Evolutionary conservation across 1,139 yeast genomes (phyloP), one percentile per base, ranked within the genome.

Genomic region (Candida labiduridarum): DNA sequence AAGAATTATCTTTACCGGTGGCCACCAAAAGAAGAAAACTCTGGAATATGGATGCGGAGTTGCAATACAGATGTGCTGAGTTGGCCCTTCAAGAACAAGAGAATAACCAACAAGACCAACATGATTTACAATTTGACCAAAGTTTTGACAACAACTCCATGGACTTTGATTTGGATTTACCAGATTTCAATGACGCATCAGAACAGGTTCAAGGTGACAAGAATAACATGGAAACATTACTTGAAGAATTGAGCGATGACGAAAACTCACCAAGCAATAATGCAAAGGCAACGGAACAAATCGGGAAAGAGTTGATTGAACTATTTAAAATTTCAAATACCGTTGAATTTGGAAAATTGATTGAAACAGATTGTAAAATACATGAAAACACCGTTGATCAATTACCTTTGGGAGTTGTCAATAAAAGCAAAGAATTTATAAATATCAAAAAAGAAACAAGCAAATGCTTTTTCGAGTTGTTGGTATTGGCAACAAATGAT

Each of bases 401-500:
- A 18, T 44, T 51, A 2, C 78, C 79, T 12, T 62, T 74, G 30
- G 78, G 78, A 3, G 44, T 59, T 1, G 57, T 55, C 1, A 59
- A 54, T 45, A 61, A 60, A 45, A 55, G 55, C 1, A 43, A 56
- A 2, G 56, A 56, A n/a, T 61, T 50, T 19, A 54, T 72, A 8
- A 72, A 74, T 51, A 74, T 78, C 44, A 81, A 79, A 58, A 74
- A 74, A 55, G 85, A 86, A 58, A 94, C 92, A 1, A 81, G 91
- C 9, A 81, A 83, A 60, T 80, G 89, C 55, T 91, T 91, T 67
- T 90, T 91, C 62, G 96, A 91, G 63, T 67, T 91, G 64, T 74
- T 92, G 59, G 94, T 90, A 1, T 72, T 91, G 55, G 96, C 96
- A 1, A 87, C 96, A 8, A 77, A 84, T 50, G 94, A 87, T 59